Percentiles rank a stretch among this genome's conserved stretches.
Evolutionary conservation across 371 early-diverging fungal species (phyloP).

Genomic region (Gilbertella persicaria): DNA sequence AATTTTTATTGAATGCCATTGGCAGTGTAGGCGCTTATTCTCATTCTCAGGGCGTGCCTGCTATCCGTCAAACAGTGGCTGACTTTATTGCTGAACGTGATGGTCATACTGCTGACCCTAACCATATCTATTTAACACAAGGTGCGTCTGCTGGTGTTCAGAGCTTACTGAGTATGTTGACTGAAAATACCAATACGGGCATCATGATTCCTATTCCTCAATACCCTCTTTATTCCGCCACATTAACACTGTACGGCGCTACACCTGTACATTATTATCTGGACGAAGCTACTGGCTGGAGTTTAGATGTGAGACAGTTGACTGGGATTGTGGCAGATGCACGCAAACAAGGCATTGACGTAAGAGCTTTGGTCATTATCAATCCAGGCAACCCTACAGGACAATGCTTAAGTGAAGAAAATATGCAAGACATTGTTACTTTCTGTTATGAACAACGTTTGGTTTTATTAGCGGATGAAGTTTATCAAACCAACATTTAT

Average conservation of each 20-base stretch:
- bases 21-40: constrained; percentile 91
- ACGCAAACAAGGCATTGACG: constrained; percentile 71
- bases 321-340: constrained; percentile 57
- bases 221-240: constrained; percentile 94
- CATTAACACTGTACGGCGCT: constrained; percentile 76
- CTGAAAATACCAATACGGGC: constrained; percentile 74
- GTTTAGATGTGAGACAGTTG: constrained; percentile 67
- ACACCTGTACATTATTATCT: constrained; percentile 86
- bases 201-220: constrained; percentile 98
- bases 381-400: constrained; percentile 98
- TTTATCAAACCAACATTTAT: constrained; percentile 96
- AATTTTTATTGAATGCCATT: constrained; percentile 61
- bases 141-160: constrained; percentile 90
- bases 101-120: constrained; percentile 75
- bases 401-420: constrained; percentile 72
- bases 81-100: constrained; percentile 84
- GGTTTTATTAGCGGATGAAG: constrained; percentile 92
- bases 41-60: constrained; percentile 90
- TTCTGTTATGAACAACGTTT: constrained; percentile 80
- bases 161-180: constrained; percentile 78
- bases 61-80: constrained; percentile 86
- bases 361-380: constrained; percentile 91
- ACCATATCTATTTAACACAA: constrained; percentile 86
- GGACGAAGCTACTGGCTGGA: constrained; percentile 84
- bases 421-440: constrained; percentile 79